A percentile compares a stretch with the other conserved stretches of the same genome.
Conservation (phyloP, 2,329 filamentous ascomycete species). For the Fonsecaea pugnacius region DNA sequence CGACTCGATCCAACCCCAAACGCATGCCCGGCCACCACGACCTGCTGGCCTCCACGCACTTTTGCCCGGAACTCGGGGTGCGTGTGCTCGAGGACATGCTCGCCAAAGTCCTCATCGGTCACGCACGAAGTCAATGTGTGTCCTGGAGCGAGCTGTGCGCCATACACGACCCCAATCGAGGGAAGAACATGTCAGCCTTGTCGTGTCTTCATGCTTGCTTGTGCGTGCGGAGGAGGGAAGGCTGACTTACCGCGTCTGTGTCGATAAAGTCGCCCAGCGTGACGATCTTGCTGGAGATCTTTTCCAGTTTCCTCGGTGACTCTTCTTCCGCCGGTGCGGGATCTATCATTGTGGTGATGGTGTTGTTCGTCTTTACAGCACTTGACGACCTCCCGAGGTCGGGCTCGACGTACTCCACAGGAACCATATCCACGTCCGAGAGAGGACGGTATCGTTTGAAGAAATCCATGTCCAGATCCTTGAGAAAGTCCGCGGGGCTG, state of each 20-base stretch:
- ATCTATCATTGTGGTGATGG: not conserved
- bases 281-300: conserved; percentile 43
- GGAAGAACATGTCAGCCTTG: not conserved
- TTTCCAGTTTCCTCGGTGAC: conserved; percentile 11
- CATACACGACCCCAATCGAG: not conserved
- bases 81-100: conserved; percentile 49
- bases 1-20: conserved; percentile 55
- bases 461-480: conserved; percentile 40
- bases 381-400: conserved; percentile 13
- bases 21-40: conserved; percentile 49
- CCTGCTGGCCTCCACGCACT: conserved; percentile 33
- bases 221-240: not conserved
- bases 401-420: conserved; percentile 28
- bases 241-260: conserved; percentile 46
- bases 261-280: conserved; percentile 53
- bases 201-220: not conserved
- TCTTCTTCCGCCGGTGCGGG: not conserved
- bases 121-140: conserved; percentile 67
- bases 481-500: conserved; percentile 44
- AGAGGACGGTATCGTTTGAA: conserved; percentile 23
- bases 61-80: conserved; percentile 48
- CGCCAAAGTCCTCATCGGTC: conserved; percentile 44
- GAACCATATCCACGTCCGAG: conserved; percentile 8
- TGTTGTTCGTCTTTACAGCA: not conserved
- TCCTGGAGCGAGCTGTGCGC: conserved; percentile 43